Evolutionary conservation across 148 eudicot species (phyloP).

Genomic region (Silene latifolia): DNA sequence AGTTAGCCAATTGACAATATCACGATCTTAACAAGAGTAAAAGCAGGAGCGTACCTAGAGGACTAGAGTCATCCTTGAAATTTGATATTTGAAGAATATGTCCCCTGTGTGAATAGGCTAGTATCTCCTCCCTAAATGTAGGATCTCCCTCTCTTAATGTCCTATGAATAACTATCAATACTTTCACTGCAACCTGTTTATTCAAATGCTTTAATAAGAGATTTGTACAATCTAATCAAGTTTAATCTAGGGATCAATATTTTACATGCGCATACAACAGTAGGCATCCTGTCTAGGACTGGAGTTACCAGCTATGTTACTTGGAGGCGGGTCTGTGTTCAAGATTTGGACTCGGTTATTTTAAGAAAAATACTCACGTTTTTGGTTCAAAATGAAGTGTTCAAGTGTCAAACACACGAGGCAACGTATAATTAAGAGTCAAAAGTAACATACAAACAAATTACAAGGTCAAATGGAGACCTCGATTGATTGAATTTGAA

Average conservation of each 20-base stretch:
- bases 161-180: constrained; percentile 85
- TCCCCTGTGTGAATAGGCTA: constrained; percentile 71
- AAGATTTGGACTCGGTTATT: background rate
- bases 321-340: background rate
- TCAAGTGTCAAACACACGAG: background rate
- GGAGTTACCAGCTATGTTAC: background rate
- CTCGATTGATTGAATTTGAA: background rate
- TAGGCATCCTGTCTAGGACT: background rate
- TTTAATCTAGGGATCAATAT: too few species aligned
- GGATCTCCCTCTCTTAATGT: constrained; percentile 91
- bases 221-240: background rate
- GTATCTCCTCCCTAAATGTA: constrained; percentile 82
- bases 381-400: background rate
- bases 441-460: background rate
- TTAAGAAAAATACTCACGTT: background rate
- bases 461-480: background rate
- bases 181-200: constrained; percentile 84
- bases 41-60: constrained; percentile 54
- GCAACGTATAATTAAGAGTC: too few species aligned
- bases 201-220: background rate
- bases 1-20: background rate
- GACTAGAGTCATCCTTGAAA: constrained; percentile 94
- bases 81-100: constrained; percentile 72
- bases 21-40: background rate
- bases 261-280: too few species aligned